Evolutionary conservation across 2,329 filamentous ascomycete genomes (phyloP).

Genomic region (Knufia fluminis): DNA sequence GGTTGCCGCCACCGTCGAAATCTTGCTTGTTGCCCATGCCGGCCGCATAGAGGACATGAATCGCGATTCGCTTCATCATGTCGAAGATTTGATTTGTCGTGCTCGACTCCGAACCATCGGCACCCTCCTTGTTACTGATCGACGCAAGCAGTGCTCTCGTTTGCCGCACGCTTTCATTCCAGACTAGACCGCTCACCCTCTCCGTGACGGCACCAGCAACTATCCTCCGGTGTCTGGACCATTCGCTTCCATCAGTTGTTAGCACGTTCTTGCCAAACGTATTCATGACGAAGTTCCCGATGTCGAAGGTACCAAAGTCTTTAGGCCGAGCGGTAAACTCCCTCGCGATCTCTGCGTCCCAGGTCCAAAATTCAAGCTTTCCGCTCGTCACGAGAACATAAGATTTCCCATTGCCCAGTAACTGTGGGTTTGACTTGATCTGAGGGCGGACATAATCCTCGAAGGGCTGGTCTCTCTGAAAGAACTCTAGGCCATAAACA

Average conservation of each 20-base stretch:
- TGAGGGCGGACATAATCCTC: constrained; percentile 20
- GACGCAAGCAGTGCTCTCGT: constrained; percentile 26
- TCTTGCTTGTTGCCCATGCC: constrained; percentile 28
- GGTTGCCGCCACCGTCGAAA: constrained; percentile 21
- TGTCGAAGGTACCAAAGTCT: constrained; percentile 28
- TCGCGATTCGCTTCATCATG: constrained; percentile 28
- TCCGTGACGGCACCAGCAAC: constrained; percentile 32
- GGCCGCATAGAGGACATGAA: constrained; percentile 31
- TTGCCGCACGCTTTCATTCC: constrained; percentile 28
- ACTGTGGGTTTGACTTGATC: not conserved
- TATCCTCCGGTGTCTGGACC: constrained; percentile 30
- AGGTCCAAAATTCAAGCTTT: constrained; percentile 21
- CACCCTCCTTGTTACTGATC: constrained; percentile 11
- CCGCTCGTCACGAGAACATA: constrained; percentile 28
- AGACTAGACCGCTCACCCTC: constrained; percentile 29
- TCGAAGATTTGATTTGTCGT: constrained; percentile 22
- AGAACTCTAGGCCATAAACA: constrained; percentile 30
- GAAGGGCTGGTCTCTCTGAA: constrained; percentile 22
- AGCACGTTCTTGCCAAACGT: constrained; percentile 29
- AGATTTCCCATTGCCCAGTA: constrained; percentile 14
- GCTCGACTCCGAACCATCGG: constrained; percentile 7
- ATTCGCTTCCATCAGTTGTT: constrained; percentile 25
- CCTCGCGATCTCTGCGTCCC: constrained; percentile 27
- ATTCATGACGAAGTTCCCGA: constrained; percentile 25
- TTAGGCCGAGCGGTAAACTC: constrained; percentile 28